A percentile compares a stretch with the other conserved stretches of the same genome.
Evolutionary conservation across 352 stramenopile genomes (phyloP).

Genomic region (Phytophthora hybrid): DNA sequence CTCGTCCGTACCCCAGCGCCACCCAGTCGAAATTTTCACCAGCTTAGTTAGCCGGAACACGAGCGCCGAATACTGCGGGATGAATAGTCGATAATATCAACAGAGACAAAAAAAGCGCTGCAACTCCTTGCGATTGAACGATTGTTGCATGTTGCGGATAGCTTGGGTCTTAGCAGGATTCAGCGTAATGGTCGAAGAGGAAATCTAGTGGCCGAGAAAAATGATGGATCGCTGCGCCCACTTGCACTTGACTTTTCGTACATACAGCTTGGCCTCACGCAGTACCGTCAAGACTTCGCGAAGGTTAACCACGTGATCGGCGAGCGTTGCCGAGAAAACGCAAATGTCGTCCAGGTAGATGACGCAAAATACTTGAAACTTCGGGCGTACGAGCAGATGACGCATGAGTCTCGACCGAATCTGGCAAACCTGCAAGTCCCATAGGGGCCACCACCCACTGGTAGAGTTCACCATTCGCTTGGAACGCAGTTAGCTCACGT

Average conservation of each 20-base stretch:
- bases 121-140: neutral
- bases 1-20: neutral
- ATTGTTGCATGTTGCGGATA: neutral
- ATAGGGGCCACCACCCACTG: conserved; percentile 49
- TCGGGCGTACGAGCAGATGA: neutral
- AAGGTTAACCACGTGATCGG: neutral
- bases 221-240: neutral
- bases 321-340: neutral
- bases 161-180: neutral
- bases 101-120: neutral
- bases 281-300: neutral
- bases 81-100: neutral
- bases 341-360: neutral
- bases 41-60: neutral
- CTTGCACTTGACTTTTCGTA: neutral
- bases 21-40: neutral
- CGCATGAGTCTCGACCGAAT: neutral
- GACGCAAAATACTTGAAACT: neutral
- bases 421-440: conserved; percentile 5
- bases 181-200: neutral
- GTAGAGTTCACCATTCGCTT: conserved; percentile 39
- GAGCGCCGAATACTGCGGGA: neutral
- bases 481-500: conserved; percentile 36
- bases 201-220: neutral
- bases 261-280: neutral